phyloP scores from a whole-genome alignment of 1,284 basidiomycete genomes.

The Fomitopsis pinicola region DNA sequence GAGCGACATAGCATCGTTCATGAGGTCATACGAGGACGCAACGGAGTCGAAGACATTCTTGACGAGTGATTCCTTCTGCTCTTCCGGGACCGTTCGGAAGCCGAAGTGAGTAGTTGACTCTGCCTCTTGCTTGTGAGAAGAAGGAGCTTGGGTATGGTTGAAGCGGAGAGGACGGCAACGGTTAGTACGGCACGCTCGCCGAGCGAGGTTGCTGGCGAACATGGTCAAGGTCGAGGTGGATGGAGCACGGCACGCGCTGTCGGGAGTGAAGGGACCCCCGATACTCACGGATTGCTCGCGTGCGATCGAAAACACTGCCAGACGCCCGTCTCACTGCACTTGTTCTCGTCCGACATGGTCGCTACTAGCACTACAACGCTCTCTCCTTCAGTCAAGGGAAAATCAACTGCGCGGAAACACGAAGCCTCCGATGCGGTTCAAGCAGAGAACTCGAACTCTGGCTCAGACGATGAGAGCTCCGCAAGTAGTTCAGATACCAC shows the following conservation, averaged over 20 bases:
- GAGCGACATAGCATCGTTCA: conserved; percentile 98
- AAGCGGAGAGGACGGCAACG: neutral
- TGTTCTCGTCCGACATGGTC: conserved; percentile 15
- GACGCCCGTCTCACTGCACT: neutral
- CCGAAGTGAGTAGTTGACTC: conserved; percentile 73
- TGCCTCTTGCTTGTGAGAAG: neutral
- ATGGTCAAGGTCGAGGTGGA: conserved; percentile 4
- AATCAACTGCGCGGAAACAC: conserved; percentile 7
- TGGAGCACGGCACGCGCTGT: neutral
- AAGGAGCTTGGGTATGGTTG: conserved; percentile 6
- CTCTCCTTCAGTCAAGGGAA: conserved; percentile 39
- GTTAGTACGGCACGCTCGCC: conserved; percentile 4
- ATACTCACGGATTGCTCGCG: conserved; percentile 8
- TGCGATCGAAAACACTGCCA: neutral
- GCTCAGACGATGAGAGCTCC: conserved; percentile 27
- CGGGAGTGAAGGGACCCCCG: conserved; percentile 11
- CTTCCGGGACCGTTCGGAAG: conserved; percentile 83
- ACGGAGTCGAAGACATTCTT: conserved; percentile 95
- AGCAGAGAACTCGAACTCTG: conserved; percentile 17
- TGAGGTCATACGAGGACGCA: conserved; percentile 93
- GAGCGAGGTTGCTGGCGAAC: conserved; percentile 5
- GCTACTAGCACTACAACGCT: conserved; percentile 7
- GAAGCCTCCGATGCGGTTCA: too few species aligned
- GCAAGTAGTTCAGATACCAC: conserved; percentile 24
- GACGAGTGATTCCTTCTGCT: conserved; percentile 75